These are phyloP conservation scores for Exophiala sp. DNA, from an alignment of 2,329 filamentous ascomycete species.

Conservation along the genomic window DNA sequence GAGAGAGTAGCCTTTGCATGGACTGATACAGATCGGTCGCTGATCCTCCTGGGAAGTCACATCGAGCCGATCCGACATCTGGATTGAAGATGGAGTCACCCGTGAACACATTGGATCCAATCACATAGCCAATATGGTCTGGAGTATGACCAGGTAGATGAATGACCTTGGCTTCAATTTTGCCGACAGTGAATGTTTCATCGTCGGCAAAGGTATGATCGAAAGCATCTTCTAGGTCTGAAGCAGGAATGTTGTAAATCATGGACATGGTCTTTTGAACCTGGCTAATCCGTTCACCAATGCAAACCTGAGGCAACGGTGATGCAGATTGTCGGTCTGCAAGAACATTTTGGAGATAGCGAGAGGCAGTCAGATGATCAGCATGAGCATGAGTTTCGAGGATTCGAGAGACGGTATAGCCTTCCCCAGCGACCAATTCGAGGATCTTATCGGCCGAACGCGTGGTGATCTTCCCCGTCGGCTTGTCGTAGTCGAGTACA, in stretches of 20 bases:
- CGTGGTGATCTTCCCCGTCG: conserved; percentile 47
- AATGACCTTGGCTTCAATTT: conserved; percentile 47
- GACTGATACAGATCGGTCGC: conserved; percentile 46
- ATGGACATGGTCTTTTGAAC: conserved; percentile 54
- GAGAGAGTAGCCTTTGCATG: conserved; percentile 40
- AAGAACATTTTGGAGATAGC: conserved; percentile 54
- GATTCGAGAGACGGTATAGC: conserved; percentile 51
- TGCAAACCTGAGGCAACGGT: conserved; percentile 48
- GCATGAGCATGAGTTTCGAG: conserved; percentile 63
- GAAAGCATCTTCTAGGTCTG: conserved; percentile 50
- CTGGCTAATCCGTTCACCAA: conserved; percentile 54
- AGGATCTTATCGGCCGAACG: conserved; percentile 53
- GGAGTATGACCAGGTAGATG: conserved; percentile 63
- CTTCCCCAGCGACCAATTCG: conserved; percentile 39
- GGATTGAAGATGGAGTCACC: conserved; percentile 54
- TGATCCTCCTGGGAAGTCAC: conserved; percentile 55
- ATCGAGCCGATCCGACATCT: conserved; percentile 53
- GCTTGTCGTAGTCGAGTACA: conserved; percentile 56
- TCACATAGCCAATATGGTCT: conserved; percentile 60
- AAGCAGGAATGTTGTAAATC: conserved; percentile 46
- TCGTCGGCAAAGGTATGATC: conserved; percentile 56
- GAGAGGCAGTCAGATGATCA: conserved; percentile 58
- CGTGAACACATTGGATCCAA: conserved; percentile 53
- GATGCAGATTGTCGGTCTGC: conserved; percentile 31
- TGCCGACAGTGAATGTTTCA: conserved; percentile 53